Evolutionary conservation across 495 filamentous ascomycete genomes (phyloP), one percentile per base, ranked within the genome.

Genomic region (Usnea hakonensis): DNA sequence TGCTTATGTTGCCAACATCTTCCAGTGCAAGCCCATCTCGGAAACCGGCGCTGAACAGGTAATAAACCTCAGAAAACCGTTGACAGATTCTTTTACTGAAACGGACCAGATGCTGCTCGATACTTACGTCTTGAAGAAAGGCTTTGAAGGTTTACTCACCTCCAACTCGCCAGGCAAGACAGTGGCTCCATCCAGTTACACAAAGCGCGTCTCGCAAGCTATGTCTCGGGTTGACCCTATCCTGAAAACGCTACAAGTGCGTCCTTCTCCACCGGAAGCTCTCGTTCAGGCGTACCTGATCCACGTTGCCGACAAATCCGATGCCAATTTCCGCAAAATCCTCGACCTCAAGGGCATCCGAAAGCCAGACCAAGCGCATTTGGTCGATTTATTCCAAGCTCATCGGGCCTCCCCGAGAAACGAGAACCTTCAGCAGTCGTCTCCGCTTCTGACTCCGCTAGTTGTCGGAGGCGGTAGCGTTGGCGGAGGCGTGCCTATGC

Each of bases 1-100:
- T 63, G 75, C 87, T 8, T 98, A 93, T 73, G 82, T 96, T 67
- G 73, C 77, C 41, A 95, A 89, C 65, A 84, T 97, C 63, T 90
- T 95, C 48, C 89, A 90, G 70, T 95, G 90, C 75, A 86, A 81
- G 64, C 94, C 94, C 23, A 84, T 98, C 58, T 90, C 89, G 19
- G 93, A 96, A 72, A 90, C 91, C 55, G 94, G 91, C 30, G 94
- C 94, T n/a, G 95, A 98, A 75, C 94, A 95, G 80, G 86, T 88
- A 75, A 63, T 63, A 43, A 33, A 0, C 52, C 35, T 16, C 13
- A 43, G 19, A 33, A 40, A 2, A 38, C 13, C 36, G 3, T 75
- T 19, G 6, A 0, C 21, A 54, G 9, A 43, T 19, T n/a, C 40
- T 41, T 62, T 33, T 38, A 7, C 52, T 56, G 40, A 62, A 21